Evolutionary conservation across 2,329 filamentous ascomycete species (phyloP), one percentile per base, ranked within the genome.

Genomic region (Gremmenia infestans): DNA sequence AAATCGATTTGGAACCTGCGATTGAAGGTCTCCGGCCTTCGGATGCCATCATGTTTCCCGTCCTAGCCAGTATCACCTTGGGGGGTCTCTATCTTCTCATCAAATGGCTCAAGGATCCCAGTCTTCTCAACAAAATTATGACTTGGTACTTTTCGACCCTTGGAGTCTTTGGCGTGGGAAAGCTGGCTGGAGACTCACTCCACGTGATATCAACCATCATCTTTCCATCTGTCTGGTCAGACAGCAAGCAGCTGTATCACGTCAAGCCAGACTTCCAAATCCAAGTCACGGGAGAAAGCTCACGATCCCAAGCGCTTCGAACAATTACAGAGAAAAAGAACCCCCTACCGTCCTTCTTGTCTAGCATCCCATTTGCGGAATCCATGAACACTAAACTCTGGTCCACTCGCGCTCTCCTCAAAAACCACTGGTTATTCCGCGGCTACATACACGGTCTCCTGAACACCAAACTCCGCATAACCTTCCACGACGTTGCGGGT

Each of bases 61-160:
- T 97, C 35, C 76, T 91, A 53, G 92, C 91, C 5, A 90, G 85
- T 2, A 67, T 77, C 9, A 83, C 87, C 1, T 81, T 97, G 8
- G 79, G 85, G 43, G 84, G 84, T 5, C 78, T 97, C 12, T 97
- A 97, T 75, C 86, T 92, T 65, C 77, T 96, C 57, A 91, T 97
- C 68, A 91, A 95, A 70, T 94, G 87, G 81, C 81, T 97, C 54
- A 79, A 93, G 62, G 89, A 96, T 66, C 86, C 91, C 0, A 78
- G 85, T 11, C 76, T 95, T 22, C 74, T 97, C 66, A 97, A 93
- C 75, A 89, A 87, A 72, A 81, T 95, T 40, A 75, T 97, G 22
- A 86, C 89, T 40, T 84, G 81, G 67, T 97, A 97, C 75, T 92
- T 96, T 73, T 89, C 88, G 3, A 72, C 83, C 56, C 84, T 93